phyloP scores from a whole-genome alignment of 2,329 filamentous ascomycete genomes.

The Fusarium nanum region DNA sequence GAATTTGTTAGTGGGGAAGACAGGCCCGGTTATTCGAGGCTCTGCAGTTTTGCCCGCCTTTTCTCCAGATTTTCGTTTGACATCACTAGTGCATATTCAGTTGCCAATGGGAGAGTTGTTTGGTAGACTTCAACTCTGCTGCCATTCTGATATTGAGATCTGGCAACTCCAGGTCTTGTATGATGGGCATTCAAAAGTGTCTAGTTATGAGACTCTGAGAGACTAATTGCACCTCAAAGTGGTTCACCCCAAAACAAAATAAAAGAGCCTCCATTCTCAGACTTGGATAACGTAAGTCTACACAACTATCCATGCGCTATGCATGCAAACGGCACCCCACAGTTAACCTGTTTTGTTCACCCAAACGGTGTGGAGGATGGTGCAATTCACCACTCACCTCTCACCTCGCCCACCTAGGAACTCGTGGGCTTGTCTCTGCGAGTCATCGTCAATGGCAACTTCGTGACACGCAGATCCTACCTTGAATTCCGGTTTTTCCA shows the following conservation, averaged over 20 bases:
- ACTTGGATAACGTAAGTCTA: conserved; percentile 41
- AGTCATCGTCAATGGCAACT: conserved; percentile 45
- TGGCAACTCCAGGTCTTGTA: neutral
- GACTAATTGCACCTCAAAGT: conserved; percentile 3
- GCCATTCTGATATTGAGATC: conserved; percentile 1
- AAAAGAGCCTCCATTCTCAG: conserved; percentile 24
- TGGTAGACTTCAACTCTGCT: conserved; percentile 17
- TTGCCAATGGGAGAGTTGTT: conserved; percentile 28
- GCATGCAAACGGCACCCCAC: conserved; percentile 32
- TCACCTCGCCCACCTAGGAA: conserved; percentile 30
- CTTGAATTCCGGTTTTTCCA: conserved; percentile 39
- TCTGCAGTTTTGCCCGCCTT: conserved; percentile 42
- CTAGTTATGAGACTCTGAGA: neutral
- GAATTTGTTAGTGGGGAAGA: conserved; percentile 34
- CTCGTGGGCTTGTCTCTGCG: conserved; percentile 35
- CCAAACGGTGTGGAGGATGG: conserved; percentile 38
- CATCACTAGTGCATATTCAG: conserved; percentile 35
- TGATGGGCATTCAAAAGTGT: neutral
- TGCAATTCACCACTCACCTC: conserved; percentile 33
- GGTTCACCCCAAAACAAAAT: conserved; percentile 23
- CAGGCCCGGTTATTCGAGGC: conserved; percentile 52
- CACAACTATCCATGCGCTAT: conserved; percentile 31
- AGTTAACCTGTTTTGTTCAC: conserved; percentile 35
- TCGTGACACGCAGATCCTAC: conserved; percentile 44
- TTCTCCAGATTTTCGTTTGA: conserved; percentile 42